Percentiles rank a stretch among this genome's conserved stretches.
These are phyloP conservation scores for Phytophthora citricola DNA, from an alignment of 352 stramenopile genomes.

Conservation along the genomic window DNA sequence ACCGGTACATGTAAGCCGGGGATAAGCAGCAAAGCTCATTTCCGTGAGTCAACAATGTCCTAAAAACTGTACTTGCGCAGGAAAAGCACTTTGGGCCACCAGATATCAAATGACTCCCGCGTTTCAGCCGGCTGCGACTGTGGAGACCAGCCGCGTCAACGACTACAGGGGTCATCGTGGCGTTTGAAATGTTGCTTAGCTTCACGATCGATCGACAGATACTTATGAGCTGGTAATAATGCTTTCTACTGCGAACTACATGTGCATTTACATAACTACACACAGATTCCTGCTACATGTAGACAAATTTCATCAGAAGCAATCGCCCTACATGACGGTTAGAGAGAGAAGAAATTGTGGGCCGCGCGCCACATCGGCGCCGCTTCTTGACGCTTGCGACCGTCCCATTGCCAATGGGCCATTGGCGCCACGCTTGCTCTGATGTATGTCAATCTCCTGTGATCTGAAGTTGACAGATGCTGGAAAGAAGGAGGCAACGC, in stretches of 20 bases:
- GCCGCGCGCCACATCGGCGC: too few relatives aligned
- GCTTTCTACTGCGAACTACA: too few relatives aligned
- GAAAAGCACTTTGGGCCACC: neutral
- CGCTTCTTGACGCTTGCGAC: neutral
- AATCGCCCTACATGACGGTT: neutral
- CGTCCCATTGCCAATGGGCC: too few relatives aligned
- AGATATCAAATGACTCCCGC: conserved; percentile 4
- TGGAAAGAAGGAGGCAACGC: conserved; percentile 1
- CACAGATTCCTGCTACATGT: too few relatives aligned
- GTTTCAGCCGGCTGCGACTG: conserved; percentile 7
- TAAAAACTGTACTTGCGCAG: too few relatives aligned
- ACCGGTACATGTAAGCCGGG: too few relatives aligned
- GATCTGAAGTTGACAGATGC: conserved; percentile 8
- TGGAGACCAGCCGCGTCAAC: conserved; percentile 2
- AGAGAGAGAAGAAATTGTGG: neutral
- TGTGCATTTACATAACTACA: too few relatives aligned
- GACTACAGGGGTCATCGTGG: neutral
- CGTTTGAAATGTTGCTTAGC: too few relatives aligned
- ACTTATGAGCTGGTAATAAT: too few relatives aligned
- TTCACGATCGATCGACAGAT: too few relatives aligned
- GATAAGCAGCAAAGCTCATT: too few relatives aligned
- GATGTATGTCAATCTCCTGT: conserved; percentile 7
- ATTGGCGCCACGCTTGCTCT: neutral
- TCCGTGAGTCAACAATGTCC: too few relatives aligned
- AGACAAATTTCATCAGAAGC: neutral